Conservation (phyloP, 169 alveolate species). For the Plasmodium sp. region DNA sequence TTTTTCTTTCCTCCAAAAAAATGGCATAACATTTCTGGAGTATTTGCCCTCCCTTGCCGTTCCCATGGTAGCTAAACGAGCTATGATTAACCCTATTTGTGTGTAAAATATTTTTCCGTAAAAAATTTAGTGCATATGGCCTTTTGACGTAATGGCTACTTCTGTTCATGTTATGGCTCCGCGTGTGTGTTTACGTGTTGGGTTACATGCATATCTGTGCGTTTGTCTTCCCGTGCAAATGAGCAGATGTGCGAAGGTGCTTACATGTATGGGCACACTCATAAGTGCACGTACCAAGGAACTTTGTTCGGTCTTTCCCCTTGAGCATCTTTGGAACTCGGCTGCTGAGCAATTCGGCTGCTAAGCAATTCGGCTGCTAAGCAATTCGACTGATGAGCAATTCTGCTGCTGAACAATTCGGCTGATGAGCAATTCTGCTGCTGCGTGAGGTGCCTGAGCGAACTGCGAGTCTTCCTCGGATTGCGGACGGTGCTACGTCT, state of each 20-base stretch:
- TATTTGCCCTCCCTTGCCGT: neutral
- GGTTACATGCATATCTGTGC: neutral
- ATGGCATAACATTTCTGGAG: neutral
- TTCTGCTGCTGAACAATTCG: neutral
- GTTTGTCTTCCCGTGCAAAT: neutral
- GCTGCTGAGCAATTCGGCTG: neutral
- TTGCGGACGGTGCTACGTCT: neutral
- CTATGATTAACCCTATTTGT: slow-evolving; percentile 12
- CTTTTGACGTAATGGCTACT: neutral
- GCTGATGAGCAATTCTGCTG: neutral
- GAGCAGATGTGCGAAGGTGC: neutral
- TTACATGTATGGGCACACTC: neutral
- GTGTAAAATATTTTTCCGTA: neutral
- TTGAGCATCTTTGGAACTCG: neutral
- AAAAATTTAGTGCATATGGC: neutral
- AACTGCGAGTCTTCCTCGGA: neutral
- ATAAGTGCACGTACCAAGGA: neutral
- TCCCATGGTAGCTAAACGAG: neutral
- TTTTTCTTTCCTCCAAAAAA: neutral
- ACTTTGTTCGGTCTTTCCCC: neutral
- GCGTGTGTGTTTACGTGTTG: neutral
- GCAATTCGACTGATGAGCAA: no score
- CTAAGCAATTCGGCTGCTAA: neutral
- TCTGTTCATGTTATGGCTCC: slow-evolving; percentile 21
- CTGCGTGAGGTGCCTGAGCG: neutral